These are phyloP conservation scores for Cyclaneusma minus DNA, from an alignment of 2,329 filamentous ascomycete species.

Conservation along the genomic window DNA sequence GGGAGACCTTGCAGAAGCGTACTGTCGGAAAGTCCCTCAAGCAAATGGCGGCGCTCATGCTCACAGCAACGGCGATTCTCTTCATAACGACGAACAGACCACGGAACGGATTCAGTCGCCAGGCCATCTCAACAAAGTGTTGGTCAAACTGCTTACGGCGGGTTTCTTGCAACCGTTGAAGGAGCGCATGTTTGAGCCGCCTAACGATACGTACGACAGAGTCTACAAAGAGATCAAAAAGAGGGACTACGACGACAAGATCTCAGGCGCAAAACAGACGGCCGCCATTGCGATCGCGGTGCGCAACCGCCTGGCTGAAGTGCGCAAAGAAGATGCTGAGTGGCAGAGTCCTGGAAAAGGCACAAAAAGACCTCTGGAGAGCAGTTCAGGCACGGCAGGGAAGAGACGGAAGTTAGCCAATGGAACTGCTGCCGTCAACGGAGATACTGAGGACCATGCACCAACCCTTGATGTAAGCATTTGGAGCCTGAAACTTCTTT, in stretches of 20 bases:
- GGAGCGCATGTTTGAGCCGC: constrained; percentile 38
- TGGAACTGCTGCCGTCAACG: constrained; percentile 24
- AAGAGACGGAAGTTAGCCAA: constrained; percentile 42
- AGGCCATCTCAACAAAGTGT: constrained; percentile 25
- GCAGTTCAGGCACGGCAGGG: constrained; percentile 10
- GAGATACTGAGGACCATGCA: constrained; percentile 24
- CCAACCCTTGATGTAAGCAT: constrained; percentile 33
- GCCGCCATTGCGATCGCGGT: constrained; percentile 43
- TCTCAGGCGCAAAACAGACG: constrained; percentile 51
- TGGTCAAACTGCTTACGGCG: constrained; percentile 37
- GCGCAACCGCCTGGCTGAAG: constrained; percentile 33
- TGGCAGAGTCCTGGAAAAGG: constrained; percentile 31
- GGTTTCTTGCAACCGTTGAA: constrained; percentile 54
- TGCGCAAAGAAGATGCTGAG: constrained; percentile 26
- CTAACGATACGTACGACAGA: constrained; percentile 42
- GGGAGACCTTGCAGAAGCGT: constrained; percentile 52
- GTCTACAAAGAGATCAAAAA: constrained; percentile 48
- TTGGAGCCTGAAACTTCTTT: constrained; percentile 2
- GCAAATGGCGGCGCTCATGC: constrained; percentile 7
- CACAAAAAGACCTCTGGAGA: constrained; percentile 27
- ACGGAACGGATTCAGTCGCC: constrained; percentile 16
- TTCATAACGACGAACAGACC: constrained; percentile 9
- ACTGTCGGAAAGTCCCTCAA: constrained; percentile 19
- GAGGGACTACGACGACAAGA: constrained; percentile 32
- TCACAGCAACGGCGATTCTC: constrained; percentile 6